Evolutionary conservation across 2,329 filamentous ascomycete species (phyloP).

Genomic region (Pseudogymnoascus sp.): DNA sequence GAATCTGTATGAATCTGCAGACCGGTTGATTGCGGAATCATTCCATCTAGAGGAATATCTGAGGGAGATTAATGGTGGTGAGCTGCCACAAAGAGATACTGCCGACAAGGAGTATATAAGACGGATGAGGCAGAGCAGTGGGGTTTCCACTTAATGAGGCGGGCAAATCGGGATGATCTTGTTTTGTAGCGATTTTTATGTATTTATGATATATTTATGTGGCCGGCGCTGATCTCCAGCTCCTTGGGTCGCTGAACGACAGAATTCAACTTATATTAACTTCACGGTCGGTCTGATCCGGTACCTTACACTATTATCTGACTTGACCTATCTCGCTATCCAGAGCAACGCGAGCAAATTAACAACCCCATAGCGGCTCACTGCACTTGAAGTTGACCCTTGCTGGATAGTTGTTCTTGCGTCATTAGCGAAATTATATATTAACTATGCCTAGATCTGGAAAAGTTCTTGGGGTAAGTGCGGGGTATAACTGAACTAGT

Average conservation of each 20-base stretch:
- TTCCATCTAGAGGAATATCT: not conserved
- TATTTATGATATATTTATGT: conserved; percentile 1
- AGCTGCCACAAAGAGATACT: not conserved
- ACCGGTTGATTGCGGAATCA: not conserved
- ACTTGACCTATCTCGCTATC: not conserved
- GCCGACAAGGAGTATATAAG: not conserved
- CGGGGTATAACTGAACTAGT: not conserved
- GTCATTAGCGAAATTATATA: conserved; percentile 2
- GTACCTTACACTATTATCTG: conserved; percentile 1
- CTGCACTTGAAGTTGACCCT: not conserved
- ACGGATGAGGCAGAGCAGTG: not conserved
- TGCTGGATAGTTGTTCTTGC: not conserved
- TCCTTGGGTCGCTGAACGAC: not conserved
- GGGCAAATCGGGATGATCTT: not conserved
- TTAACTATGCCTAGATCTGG: not conserved
- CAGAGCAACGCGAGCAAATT: not conserved
- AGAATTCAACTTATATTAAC: conserved; percentile 6
- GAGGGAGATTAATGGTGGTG: not conserved
- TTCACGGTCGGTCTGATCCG: not conserved
- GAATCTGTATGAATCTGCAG: not conserved
- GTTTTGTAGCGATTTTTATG: not conserved
- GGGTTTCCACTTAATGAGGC: not conserved
- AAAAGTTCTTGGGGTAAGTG: not conserved
- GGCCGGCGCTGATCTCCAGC: not conserved
- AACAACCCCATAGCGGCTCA: not conserved